Evolutionary conservation across 768 basidiomycete genomes (phyloP).

Genomic region (Candolleomyces aberdarensis): DNA sequence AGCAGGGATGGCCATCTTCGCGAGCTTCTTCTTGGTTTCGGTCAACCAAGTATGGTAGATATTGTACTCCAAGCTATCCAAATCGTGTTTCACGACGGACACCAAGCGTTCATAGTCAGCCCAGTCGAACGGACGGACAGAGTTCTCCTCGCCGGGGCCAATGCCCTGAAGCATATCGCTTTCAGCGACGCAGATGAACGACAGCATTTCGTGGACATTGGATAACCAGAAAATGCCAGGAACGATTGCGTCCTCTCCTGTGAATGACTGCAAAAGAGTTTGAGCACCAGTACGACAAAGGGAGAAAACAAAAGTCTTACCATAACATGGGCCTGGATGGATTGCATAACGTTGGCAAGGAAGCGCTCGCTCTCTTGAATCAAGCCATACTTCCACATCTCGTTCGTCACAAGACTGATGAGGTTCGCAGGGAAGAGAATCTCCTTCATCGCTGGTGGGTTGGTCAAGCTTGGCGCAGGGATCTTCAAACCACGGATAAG

Average conservation of each 20-base stretch:
- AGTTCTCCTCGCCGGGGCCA: slow-evolving; percentile 91
- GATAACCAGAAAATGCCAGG: slow-evolving; percentile 99
- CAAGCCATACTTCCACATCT: slow-evolving; percentile 99
- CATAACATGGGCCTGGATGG: slow-evolving; percentile 96
- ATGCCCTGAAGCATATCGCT: slow-evolving; percentile 98
- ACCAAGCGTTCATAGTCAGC: slow-evolving; percentile 94
- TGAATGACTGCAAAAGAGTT: slow-evolving; percentile 60
- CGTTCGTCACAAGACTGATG: slow-evolving; percentile 96
- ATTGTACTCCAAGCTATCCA: slow-evolving; percentile 98
- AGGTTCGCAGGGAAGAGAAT: slow-evolving; percentile 98
- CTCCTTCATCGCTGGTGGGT: slow-evolving; percentile 93
- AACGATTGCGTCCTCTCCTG: slow-evolving; percentile 90
- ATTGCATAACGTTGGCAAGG: slow-evolving; percentile 98
- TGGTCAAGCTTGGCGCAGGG: slow-evolving; percentile 83
- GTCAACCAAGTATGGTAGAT: slow-evolving; percentile 99
- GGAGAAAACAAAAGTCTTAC: slow-evolving; percentile 47
- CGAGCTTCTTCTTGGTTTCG: slow-evolving; percentile 92
- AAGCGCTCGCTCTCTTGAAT: slow-evolving; percentile 97
- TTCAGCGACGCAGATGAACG: slow-evolving; percentile 98
- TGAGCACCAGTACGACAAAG: slow-evolving; percentile 9
- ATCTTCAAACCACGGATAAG: slow-evolving; percentile 91
- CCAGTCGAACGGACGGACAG: slow-evolving; percentile 94
- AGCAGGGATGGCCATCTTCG: slow-evolving; percentile 99
- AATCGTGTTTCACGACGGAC: slow-evolving; percentile 97
- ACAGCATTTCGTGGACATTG: slow-evolving; percentile 98